Evolutionary conservation across 2,329 filamentous ascomycete species (phyloP), one percentile per base, ranked within the genome.

Genomic region (Colletotrichum abscissum): DNA sequence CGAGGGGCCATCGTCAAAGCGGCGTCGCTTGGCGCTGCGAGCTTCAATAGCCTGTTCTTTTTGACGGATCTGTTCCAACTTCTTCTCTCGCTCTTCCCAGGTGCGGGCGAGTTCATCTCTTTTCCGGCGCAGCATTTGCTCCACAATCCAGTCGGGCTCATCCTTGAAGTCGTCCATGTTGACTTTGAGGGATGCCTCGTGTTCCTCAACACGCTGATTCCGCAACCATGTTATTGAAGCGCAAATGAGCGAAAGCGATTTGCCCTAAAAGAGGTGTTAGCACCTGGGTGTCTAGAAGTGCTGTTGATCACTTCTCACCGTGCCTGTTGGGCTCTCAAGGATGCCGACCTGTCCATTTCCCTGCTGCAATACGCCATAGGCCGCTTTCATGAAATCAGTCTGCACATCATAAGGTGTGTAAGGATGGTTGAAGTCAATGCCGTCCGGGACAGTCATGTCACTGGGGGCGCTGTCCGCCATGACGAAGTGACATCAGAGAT

Each of bases 311-410:
- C 28, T 35, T 82, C 84, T 76, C 80, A 89, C 88, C 75, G 91
- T 93, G 81, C 95, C 95, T 55, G 95, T 98, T n/a, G 95, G 95
- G 58, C 94, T 97, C 80, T 98, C 95, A 58, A 98, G 92, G 56
- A 98, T 95, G 35, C 94, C 95, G 59, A 98, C 88, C 79, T 95
- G 94, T 9, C 94, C 92, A 55, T 93, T 82, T 5, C 89, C 89
- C 28, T 79, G 79, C 76, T 97, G 92, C 30, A 98, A 89, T 73
- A 95, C 94, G 63, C 90, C 84, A 80, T 97, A 98, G 5, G 97
- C 88, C 0, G 93, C 89, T 76, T 88, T 91, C 95, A 98, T 98
- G 79, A 98, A 97, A 76, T 96, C 87, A 57, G 92, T 87, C 79
- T 98, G 95, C 56, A 98, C 97, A 65, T 93, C 89, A 81, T 98